Evolutionary conservation across 352 stramenopile genomes (phyloP).

Genomic region (Phytophthora constricta): DNA sequence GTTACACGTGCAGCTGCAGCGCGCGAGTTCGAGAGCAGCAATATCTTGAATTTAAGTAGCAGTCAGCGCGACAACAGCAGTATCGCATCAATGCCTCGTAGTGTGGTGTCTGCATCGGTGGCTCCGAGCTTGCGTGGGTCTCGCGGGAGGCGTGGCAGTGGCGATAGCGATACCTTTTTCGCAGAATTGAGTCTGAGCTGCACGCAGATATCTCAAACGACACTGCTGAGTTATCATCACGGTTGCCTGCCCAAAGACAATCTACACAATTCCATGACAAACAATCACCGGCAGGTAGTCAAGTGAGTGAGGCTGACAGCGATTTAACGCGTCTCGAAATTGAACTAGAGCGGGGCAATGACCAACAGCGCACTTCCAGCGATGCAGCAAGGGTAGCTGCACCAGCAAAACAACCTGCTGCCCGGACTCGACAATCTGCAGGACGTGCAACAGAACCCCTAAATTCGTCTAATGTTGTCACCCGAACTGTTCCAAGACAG

Average conservation of each 20-base stretch:
- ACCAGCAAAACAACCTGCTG: constrained; percentile 2
- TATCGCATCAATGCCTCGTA: constrained; percentile 11
- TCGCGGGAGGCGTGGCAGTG: constrained; percentile 1
- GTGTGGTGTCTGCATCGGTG: constrained; percentile 7
- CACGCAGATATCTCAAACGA: constrained; percentile 27
- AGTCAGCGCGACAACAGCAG: constrained; percentile 15
- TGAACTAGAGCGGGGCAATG: constrained; percentile 44
- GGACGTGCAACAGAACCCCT: neutral
- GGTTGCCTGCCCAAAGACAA: neutral
- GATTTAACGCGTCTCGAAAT: constrained; percentile 55
- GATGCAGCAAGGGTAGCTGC: neutral
- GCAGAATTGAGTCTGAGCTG: constrained; percentile 35
- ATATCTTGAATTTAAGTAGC: neutral
- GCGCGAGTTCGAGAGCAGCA: constrained; percentile 25
- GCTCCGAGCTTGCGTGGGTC: constrained; percentile 6
- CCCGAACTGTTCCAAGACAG: neutral
- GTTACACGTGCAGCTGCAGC: constrained; percentile 25
- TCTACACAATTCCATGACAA: neutral
- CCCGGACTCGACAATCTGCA: neutral
- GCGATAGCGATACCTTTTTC: constrained; percentile 29
- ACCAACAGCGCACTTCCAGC: neutral
- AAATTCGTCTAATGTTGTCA: neutral
- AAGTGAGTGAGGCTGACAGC: constrained; percentile 38
- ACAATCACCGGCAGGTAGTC: constrained; percentile 8
- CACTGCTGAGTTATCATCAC: constrained; percentile 1